These are phyloP conservation scores for Chlorella sorokiniana DNA, from an alignment of 139 green algal species.

Conservation along the genomic window DNA sequence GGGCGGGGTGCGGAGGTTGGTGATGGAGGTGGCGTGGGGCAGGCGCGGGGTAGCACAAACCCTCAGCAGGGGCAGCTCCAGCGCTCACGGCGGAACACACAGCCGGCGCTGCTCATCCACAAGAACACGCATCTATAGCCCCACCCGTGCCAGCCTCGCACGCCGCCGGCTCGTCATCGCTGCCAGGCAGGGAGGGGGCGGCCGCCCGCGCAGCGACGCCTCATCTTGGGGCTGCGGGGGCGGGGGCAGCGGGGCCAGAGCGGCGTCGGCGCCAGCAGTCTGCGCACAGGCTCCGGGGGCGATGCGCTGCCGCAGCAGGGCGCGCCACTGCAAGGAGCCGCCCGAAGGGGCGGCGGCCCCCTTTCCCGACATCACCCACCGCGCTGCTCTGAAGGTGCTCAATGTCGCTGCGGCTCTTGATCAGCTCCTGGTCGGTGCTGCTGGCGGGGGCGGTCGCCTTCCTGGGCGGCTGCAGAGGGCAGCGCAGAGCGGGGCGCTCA, in stretches of 20 bases:
- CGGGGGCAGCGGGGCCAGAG: background rate
- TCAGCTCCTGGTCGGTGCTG: conserved; percentile 24
- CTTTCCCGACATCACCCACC: background rate
- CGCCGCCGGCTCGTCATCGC: conserved; percentile 27
- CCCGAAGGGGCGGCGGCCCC: background rate
- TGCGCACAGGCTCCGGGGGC: background rate
- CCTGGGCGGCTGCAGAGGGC: conserved; percentile 2
- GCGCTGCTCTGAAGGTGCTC: conserved; percentile 8
- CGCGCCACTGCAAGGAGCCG: background rate
- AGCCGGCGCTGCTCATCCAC: too few species aligned
- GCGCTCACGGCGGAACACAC: too few species aligned
- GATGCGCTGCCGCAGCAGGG: background rate
- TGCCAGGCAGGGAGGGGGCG: conserved; percentile 18
- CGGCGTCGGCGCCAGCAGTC: background rate
- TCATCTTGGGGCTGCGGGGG: conserved; percentile 5
- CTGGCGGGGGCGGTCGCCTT: background rate
- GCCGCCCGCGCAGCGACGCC: background rate
- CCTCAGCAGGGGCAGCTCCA: background rate
- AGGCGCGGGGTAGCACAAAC: background rate
- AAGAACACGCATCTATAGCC: background rate
- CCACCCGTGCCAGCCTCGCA: conserved; percentile 21
- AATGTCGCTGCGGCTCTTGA: conserved; percentile 7
- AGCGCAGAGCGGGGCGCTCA: background rate
- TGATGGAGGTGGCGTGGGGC: background rate
- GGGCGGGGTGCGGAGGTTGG: background rate